phyloP scores from a whole-genome alignment of 495 filamentous ascomycete genomes.

The Aspergillus conjunctus region DNA sequence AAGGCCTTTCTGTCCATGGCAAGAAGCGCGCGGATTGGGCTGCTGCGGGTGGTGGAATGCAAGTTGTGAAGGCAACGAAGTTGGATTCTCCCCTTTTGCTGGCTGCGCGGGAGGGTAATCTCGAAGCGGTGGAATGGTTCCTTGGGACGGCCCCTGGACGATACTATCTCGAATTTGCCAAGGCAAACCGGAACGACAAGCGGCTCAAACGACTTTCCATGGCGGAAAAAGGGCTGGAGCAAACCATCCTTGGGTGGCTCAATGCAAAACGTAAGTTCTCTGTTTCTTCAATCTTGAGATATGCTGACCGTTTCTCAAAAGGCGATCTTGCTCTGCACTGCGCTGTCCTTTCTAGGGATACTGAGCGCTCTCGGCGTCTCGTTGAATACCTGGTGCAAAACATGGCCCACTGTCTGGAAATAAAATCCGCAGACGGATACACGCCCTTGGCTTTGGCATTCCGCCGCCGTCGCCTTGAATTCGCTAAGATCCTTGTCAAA shows the following conservation, averaged over 20 bases:
- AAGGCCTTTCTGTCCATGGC: slow-evolving; percentile 70
- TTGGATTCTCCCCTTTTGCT: slow-evolving; percentile 57
- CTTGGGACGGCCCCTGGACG: slow-evolving; percentile 63
- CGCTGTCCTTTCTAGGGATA: slow-evolving; percentile 53
- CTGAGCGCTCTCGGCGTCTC: slow-evolving; percentile 49
- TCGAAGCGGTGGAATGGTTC: slow-evolving; percentile 70
- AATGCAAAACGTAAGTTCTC: slow-evolving; percentile 46
- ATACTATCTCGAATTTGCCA: slow-evolving; percentile 63
- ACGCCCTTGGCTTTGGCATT: slow-evolving; percentile 67
- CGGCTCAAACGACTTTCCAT: slow-evolving; percentile 57
- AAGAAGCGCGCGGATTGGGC: slow-evolving; percentile 70
- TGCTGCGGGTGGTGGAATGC: slow-evolving; percentile 47
- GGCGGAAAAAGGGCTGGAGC: slow-evolving; percentile 58
- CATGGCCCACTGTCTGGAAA: slow-evolving; percentile 59
- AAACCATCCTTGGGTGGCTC: slow-evolving; percentile 62
- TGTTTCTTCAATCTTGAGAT: neutral
- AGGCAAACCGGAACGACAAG: slow-evolving; percentile 56
- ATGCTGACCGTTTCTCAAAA: slow-evolving; percentile 25
- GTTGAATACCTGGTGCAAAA: slow-evolving; percentile 62
- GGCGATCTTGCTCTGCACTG: slow-evolving; percentile 67
- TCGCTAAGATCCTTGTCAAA: slow-evolving; percentile 60
- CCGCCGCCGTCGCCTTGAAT: slow-evolving; percentile 47
- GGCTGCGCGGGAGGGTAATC: slow-evolving; percentile 56
- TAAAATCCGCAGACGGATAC: slow-evolving; percentile 52
- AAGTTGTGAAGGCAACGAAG: slow-evolving; percentile 22